Conservation (phyloP, 257 asterid species). For the Eustoma russellianum region DNA sequence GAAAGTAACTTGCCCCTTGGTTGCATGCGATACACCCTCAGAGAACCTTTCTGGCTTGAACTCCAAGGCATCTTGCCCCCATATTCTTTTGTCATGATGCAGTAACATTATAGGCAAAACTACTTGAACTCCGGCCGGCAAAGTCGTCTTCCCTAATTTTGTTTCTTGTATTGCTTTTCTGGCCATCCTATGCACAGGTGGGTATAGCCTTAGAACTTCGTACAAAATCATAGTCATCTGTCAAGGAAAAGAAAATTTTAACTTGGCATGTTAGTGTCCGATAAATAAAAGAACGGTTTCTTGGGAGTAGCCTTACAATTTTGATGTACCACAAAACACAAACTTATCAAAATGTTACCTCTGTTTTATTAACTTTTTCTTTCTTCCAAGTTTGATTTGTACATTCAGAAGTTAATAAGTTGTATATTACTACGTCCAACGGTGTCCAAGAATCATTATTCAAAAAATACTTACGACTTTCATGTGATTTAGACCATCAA, state of each 20-base stretch:
- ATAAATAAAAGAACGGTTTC: too few species aligned
- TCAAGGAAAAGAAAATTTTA: neutral
- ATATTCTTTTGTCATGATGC: slow-evolving; percentile 29
- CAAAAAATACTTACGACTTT: neutral
- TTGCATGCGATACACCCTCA: slow-evolving; percentile 36
- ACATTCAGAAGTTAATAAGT: too few species aligned
- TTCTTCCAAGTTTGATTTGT: too few species aligned
- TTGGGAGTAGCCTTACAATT: too few species aligned
- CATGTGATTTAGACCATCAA: neutral
- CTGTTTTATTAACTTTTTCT: too few species aligned
- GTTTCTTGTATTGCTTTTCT: slow-evolving; percentile 23
- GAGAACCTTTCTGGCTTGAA: slow-evolving; percentile 50
- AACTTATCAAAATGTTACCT: too few species aligned
- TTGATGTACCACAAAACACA: too few species aligned
- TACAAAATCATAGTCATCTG: slow-evolving; percentile 43
- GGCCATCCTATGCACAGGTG: slow-evolving; percentile 28
- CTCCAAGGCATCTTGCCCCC: slow-evolving; percentile 43
- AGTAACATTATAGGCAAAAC: slow-evolving; percentile 25
- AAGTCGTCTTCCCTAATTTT: slow-evolving; percentile 27
- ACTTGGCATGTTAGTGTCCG: too few species aligned
- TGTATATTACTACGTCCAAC: too few species aligned
- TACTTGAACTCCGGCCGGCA: slow-evolving; percentile 32
- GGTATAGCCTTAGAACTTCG: slow-evolving; percentile 47
- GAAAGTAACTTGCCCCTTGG: slow-evolving; percentile 16
- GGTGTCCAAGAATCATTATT: too few species aligned